Base-by-base conservation (phyloP, 352 stramenopile species). In the Phytophthora fragariae region DNA sequence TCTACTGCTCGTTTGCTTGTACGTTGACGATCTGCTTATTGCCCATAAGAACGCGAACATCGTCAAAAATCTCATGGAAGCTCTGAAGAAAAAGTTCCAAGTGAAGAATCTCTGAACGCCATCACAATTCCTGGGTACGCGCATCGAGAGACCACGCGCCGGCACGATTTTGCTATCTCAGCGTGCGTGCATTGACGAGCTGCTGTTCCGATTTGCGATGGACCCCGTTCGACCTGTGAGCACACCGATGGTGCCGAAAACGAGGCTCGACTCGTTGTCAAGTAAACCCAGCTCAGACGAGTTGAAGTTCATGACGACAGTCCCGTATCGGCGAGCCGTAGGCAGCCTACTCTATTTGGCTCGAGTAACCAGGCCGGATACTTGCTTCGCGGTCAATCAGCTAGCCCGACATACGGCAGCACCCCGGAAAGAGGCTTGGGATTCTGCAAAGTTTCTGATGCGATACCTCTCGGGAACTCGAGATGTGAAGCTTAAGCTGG, bases 1-100 rank as follows among this genome's bases (percentile, higher is more conserved):
- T 0, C 62, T 56, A 9, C n/a, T 69, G 17, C 24, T 69, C 0
- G 62, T 69, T 2, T 69, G 62, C 6, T 2, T 69, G 1, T 69
- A 69, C n/a, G 53, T 62, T 0, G 62, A 62, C 27, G 52, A 62
- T 12, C 19, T 69, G 2, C 39, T 62, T 2, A 11, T 62, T 15
- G 53, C 53, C 2, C 62, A 69, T 5, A 8, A 35, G 10, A 11
- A 62, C 2, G 35, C 19, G 49, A 14, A 15, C 27, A 9, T 17
- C 39, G 4, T 17, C 24, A 2, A 27, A 27, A 27, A 29, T 3
- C 39, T 62, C 7, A 57, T 69, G 53, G 39, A 0, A 3, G 52
- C 53, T 1, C 41, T 69, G 1, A n/a, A 27, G 2, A 5, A 27
- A 5, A 17, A 15, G 31, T 62, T 24, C 17, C 21, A 49, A 9